phyloP scores from a whole-genome alignment of 2,329 filamentous ascomycete genomes.

The Stachybotrys elegans region DNA sequence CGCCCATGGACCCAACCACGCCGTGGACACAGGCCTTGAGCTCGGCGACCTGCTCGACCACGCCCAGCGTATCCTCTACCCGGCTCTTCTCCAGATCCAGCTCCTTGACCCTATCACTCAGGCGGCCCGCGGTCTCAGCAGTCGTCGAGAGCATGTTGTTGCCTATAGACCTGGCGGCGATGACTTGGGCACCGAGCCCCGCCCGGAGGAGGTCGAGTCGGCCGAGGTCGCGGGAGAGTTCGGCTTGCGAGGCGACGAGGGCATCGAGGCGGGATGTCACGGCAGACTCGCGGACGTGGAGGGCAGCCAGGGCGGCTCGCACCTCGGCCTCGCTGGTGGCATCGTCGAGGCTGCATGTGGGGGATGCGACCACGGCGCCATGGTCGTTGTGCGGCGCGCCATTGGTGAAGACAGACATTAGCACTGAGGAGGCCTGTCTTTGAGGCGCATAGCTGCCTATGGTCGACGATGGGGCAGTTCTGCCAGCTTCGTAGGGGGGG shows the following conservation, averaged over 20 bases:
- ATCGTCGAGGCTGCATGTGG: conserved; percentile 50
- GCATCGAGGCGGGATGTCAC: conserved; percentile 71
- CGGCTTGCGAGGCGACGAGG: conserved; percentile 76
- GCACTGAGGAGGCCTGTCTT: conserved; percentile 29
- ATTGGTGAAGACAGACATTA: conserved; percentile 45
- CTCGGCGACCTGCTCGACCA: conserved; percentile 95
- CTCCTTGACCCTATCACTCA: conserved; percentile 80
- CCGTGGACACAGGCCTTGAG: conserved; percentile 95
- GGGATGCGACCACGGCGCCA: conserved; percentile 18
- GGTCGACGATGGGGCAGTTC: conserved; percentile 11
- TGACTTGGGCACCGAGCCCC: conserved; percentile 79
- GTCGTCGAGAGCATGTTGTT: conserved; percentile 87
- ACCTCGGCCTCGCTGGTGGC: conserved; percentile 75
- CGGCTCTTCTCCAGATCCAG: conserved; percentile 88
- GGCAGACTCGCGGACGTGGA: conserved; percentile 70
- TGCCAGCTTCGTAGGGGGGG: background rate
- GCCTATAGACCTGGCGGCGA: conserved; percentile 76
- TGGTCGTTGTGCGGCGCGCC: conserved; percentile 33
- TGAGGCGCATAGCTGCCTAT: conserved; percentile 37
- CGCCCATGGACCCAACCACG: conserved; percentile 93
- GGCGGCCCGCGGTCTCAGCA: conserved; percentile 75
- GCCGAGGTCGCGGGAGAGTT: conserved; percentile 79
- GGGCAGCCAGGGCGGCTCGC: conserved; percentile 66
- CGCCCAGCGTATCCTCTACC: conserved; percentile 82
- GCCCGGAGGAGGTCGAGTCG: conserved; percentile 87